Conservation (phyloP, 1,284 basidiomycete genomes). For the Fomitiporia mediterranea region DNA sequence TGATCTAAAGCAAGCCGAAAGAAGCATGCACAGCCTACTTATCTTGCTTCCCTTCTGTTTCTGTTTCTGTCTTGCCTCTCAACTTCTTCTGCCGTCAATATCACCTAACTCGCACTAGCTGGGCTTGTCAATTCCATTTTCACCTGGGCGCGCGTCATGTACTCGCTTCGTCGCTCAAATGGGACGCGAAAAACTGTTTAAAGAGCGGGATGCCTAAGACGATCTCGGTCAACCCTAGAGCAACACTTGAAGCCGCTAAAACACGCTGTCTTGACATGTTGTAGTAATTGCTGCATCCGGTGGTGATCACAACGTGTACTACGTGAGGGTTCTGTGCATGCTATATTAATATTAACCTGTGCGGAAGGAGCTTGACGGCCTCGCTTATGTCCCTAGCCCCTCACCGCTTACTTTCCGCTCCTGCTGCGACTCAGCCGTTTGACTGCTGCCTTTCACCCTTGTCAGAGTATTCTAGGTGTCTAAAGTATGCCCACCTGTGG, state of each 20-base stretch:
- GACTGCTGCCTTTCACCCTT: neutral
- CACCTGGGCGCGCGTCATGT: neutral
- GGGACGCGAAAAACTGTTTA: neutral
- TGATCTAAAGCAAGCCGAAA: neutral
- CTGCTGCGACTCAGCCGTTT: neutral
- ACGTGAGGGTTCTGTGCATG: neutral
- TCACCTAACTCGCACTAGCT: no score
- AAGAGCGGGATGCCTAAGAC: neutral
- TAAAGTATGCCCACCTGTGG: neutral
- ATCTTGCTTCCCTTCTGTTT: no score
- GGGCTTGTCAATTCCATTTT: no score
- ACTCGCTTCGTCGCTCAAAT: neutral
- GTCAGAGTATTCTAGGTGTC: neutral
- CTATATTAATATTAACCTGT: neutral
- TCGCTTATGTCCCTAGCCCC: neutral
- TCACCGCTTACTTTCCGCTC: neutral
- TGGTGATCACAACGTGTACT: neutral
- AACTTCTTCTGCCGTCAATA: no score
- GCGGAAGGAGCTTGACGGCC: conserved; percentile 2
- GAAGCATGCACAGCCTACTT: no score
- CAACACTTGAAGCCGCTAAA: neutral
- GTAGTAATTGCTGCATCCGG: neutral
- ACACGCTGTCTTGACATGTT: neutral
- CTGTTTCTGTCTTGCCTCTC: no score
- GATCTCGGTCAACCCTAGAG: neutral